Conservation (phyloP, 1,139 yeast species). For the Saccharomyces pastorianus region DNA sequence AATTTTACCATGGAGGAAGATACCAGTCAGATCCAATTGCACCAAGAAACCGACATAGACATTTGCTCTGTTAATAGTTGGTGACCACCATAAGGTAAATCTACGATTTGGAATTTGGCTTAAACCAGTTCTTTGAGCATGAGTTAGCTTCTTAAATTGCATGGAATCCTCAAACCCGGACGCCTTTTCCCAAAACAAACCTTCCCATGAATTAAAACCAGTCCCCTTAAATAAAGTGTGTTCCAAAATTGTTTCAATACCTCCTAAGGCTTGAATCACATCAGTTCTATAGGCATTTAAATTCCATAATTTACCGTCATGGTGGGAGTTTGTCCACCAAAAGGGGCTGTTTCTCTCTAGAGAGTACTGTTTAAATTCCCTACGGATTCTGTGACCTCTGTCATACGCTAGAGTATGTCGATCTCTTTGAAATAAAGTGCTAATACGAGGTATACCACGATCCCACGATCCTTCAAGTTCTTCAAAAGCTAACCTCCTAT, state of each 20-base stretch:
- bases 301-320: slow-evolving; percentile 96
- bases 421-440: slow-evolving; percentile 91
- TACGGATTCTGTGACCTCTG: slow-evolving; percentile 82
- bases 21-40: slow-evolving; percentile 93
- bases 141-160: slow-evolving; percentile 88
- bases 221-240: slow-evolving; percentile 95
- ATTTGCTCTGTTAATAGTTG: slow-evolving; percentile 94
- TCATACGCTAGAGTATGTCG: slow-evolving; percentile 92
- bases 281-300: slow-evolving; percentile 88
- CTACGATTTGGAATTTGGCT: slow-evolving; percentile 97
- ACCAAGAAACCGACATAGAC: slow-evolving; percentile 97
- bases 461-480: slow-evolving; percentile 95
- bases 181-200: slow-evolving; percentile 95
- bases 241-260: slow-evolving; percentile 90
- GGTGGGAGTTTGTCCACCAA: slow-evolving; percentile 94
- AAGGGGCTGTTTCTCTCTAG: slow-evolving; percentile 73
- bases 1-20: slow-evolving; percentile 92
- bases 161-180: slow-evolving; percentile 95
- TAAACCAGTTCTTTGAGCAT: slow-evolving; percentile 95
- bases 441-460: slow-evolving; percentile 91
- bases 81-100: slow-evolving; percentile 99
- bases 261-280: slow-evolving; percentile 95
- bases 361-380: slow-evolving; percentile 68
- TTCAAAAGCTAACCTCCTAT: slow-evolving; percentile 80
- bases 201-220: slow-evolving; percentile 98